Conservation (phyloP, 805 yeast genomes). For the Alloascoidea hylecoeti region DNA sequence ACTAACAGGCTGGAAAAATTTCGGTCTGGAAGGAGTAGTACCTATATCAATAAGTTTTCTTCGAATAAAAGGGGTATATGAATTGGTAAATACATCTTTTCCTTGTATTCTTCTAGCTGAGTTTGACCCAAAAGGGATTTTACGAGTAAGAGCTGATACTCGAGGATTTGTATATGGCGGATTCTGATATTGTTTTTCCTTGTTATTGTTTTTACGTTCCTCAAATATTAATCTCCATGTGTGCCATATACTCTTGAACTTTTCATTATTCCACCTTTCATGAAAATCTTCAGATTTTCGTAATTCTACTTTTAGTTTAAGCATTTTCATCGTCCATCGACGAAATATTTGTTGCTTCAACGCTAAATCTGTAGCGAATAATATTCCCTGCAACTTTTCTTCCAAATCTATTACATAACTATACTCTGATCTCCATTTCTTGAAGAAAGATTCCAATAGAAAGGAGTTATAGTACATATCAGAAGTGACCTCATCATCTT, state of each 20-base stretch:
- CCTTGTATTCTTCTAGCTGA: too few relatives aligned
- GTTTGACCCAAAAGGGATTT: too few relatives aligned
- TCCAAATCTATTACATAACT: not conserved
- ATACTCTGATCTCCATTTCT: not conserved
- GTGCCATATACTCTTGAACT: conserved; percentile 9
- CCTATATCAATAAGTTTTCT: too few relatives aligned
- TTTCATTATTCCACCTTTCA: conserved; percentile 4
- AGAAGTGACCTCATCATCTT: not conserved
- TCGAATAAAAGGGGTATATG: too few relatives aligned
- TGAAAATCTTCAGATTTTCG: conserved; percentile 10
- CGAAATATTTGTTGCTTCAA: conserved; percentile 7
- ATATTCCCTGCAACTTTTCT: not conserved
- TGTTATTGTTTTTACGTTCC: conserved; percentile 1
- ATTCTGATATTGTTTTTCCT: conserved; percentile 4
- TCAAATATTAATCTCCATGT: conserved; percentile 7
- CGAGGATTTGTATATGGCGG: too few relatives aligned
- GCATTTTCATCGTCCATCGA: conserved; percentile 9
- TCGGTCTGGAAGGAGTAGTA: too few relatives aligned
- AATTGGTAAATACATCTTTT: too few relatives aligned
- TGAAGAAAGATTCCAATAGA: not conserved
- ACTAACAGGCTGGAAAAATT: too few relatives aligned
- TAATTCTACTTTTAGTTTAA: conserved; percentile 7
- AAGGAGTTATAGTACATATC: not conserved
- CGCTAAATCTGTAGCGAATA: not conserved
- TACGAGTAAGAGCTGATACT: too few relatives aligned